Percentiles rank a stretch among this genome's conserved stretches.
Conservation (phyloP, 2,329 filamentous ascomycete genomes). For the Colletotrichum eleusines region DNA sequence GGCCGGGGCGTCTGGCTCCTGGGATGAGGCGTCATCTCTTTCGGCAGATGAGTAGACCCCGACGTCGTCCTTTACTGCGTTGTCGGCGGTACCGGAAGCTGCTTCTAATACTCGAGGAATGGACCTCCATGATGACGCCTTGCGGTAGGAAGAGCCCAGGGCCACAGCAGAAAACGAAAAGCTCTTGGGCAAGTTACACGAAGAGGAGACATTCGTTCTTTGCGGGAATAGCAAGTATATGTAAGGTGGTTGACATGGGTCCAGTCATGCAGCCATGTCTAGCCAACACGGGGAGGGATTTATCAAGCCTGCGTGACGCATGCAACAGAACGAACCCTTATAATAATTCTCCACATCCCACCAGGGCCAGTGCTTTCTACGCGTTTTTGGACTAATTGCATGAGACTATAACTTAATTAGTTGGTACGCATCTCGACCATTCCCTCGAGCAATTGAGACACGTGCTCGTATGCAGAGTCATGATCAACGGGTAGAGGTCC, state of each 20-base stretch:
- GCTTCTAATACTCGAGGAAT: neutral
- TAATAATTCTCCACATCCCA: neutral
- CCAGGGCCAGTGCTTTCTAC: neutral
- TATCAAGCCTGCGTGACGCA: conserved; percentile 6
- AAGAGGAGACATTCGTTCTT: neutral
- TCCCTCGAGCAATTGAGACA: neutral
- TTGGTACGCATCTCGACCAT: neutral
- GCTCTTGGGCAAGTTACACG: neutral
- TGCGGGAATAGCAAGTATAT: neutral
- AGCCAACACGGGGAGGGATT: conserved; percentile 13
- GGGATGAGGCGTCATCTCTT: conserved; percentile 1
- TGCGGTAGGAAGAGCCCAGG: no score
- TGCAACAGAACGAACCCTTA: neutral
- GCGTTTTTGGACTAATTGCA: no score
- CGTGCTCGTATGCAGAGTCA: neutral
- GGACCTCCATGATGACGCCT: conserved; percentile 14
- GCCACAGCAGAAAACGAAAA: neutral
- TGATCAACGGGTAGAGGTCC: neutral
- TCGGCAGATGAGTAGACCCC: conserved; percentile 4
- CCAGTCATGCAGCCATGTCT: neutral
- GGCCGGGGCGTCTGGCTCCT: neutral
- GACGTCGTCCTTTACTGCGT: neutral
- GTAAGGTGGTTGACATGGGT: neutral
- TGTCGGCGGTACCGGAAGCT: neutral
- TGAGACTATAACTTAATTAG: no score